Percentiles rank a stretch among this genome's conserved stretches.
Evolutionary conservation across 768 basidiomycete species (phyloP).

Genomic region (Pleurotus giganteus): DNA sequence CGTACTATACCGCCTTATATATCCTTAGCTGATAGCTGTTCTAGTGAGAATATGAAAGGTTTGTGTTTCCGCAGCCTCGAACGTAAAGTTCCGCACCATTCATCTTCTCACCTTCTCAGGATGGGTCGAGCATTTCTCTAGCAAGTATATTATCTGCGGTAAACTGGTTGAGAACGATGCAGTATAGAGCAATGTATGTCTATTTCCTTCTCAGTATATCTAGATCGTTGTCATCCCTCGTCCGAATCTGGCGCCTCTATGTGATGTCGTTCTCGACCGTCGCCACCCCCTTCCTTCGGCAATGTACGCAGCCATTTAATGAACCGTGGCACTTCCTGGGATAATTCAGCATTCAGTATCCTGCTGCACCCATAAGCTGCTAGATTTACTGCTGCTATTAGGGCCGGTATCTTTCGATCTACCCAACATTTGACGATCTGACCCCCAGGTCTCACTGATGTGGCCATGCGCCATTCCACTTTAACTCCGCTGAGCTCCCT

Average conservation of each 20-base stretch:
- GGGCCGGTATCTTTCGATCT: conserved; percentile 43
- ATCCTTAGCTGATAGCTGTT: conserved; percentile 5
- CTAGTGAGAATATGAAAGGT: conserved; percentile 92
- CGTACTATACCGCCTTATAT: conserved; percentile 26
- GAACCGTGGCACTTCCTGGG: background rate
- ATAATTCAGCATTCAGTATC: background rate
- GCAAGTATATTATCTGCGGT: conserved; percentile 91
- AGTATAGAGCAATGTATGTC: conserved; percentile 12
- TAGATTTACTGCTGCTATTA: conserved; percentile 45
- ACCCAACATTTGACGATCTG: conserved; percentile 49
- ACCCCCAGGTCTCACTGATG: conserved; percentile 55
- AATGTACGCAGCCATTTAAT: background rate
- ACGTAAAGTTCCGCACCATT: background rate
- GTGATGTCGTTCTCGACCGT: background rate
- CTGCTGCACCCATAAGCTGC: background rate
- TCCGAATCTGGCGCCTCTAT: no score
- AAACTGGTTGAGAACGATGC: conserved; percentile 81
- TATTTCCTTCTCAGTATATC: no score
- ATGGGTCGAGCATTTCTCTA: conserved; percentile 92
- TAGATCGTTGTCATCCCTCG: no score
- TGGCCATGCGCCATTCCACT: conserved; percentile 64
- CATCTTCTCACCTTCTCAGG: conserved; percentile 37
- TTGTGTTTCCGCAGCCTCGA: conserved; percentile 11
- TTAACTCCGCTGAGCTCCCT: conserved; percentile 46
- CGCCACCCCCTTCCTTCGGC: background rate